Evolutionary conservation across 208 protist species (phyloP).

Genomic region (Trypanosoma avium): DNA sequence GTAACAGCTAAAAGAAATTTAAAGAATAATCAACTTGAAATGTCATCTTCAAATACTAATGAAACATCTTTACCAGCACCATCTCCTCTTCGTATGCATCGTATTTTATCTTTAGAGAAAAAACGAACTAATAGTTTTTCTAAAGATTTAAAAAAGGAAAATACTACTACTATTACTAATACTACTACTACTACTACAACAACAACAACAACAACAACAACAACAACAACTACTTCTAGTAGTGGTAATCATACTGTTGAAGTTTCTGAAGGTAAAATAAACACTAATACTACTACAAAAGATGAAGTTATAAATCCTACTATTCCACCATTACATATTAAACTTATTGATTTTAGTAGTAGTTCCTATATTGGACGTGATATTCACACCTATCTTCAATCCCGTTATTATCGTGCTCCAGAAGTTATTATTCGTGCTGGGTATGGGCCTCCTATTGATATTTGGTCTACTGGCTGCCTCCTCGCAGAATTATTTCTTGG

Average conservation of each 20-base stretch:
- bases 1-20: background rate
- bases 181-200: too few relatives aligned
- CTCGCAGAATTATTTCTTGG: slow-evolving; percentile 95
- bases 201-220: too few relatives aligned
- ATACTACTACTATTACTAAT: too few relatives aligned
- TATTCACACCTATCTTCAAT: slow-evolving; percentile 88
- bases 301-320: too few relatives aligned
- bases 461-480: slow-evolving; percentile 98
- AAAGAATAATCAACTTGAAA: background rate
- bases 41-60: background rate
- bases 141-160: background rate
- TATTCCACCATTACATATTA: slow-evolving; percentile 68
- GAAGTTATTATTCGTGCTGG: slow-evolving; percentile 94
- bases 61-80: slow-evolving; percentile 7
- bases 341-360: slow-evolving; percentile 98
- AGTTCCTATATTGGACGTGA: slow-evolving; percentile 91
- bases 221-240: too few relatives aligned
- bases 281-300: too few relatives aligned
- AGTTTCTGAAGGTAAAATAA: too few relatives aligned
- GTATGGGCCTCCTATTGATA: slow-evolving; percentile 94
- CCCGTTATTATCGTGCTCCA: slow-evolving; percentile 96
- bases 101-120: background rate
- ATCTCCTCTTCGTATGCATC: background rate
- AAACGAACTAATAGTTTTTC: too few relatives aligned
- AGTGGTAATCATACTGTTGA: too few relatives aligned